These are phyloP conservation scores for Entophlyctis luteolus DNA, from an alignment of 192 early-diverging fungal genomes.

Conservation along the genomic window DNA sequence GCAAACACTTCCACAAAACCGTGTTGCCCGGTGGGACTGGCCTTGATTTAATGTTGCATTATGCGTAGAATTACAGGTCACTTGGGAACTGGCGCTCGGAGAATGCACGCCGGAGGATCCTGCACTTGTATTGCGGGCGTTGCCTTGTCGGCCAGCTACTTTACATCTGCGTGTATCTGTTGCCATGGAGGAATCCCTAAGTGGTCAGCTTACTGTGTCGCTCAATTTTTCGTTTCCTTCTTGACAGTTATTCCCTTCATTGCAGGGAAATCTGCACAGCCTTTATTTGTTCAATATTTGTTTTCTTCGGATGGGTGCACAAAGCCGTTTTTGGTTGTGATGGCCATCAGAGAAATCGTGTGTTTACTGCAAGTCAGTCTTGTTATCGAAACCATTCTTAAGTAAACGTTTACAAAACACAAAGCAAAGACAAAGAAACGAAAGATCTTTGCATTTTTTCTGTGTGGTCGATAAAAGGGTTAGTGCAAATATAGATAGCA, in stretches of 20 bases:
- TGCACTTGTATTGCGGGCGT: conserved; percentile 89
- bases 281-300: too few species aligned
- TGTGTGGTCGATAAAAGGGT: too few species aligned
- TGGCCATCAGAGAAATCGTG: too few species aligned
- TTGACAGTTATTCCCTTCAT: neutral
- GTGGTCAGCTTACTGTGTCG: neutral
- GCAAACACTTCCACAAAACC: conserved; percentile 42
- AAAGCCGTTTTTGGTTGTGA: too few species aligned
- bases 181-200: conserved; percentile 8
- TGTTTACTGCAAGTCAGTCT: conserved; percentile 79
- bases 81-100: conserved; percentile 88
- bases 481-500: too few species aligned
- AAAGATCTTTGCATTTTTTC: too few species aligned
- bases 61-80: conserved; percentile 97
- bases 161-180: conserved; percentile 82
- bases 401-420: too few species aligned
- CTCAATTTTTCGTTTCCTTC: too few species aligned
- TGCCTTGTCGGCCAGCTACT: conserved; percentile 90
- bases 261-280: too few species aligned
- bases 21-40: conserved; percentile 68
- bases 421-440: too few species aligned
- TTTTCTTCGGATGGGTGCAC: too few species aligned
- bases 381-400: too few species aligned
- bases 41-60: conserved; percentile 93
- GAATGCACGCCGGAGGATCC: conserved; percentile 64